Percentiles rank a stretch among this genome's conserved stretches.
Evolutionary conservation across 1,284 basidiomycete species (phyloP).

Genomic region (Cryptococcus floricola): DNA sequence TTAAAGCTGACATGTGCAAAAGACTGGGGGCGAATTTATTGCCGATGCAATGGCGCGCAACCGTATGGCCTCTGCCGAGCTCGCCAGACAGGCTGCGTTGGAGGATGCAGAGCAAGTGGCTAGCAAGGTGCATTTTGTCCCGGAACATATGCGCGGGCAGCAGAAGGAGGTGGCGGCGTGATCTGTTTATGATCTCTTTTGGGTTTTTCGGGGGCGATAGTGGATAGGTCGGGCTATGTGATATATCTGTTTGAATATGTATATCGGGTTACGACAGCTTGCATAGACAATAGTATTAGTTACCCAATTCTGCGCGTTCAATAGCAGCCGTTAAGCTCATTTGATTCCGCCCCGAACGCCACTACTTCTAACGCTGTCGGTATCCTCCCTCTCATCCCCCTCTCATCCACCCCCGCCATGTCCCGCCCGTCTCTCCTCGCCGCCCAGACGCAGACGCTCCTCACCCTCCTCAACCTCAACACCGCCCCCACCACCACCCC

Average conservation of each 20-base stretch:
- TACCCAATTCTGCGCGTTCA: no score
- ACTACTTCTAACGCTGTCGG: no score
- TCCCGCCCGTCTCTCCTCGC: conserved; percentile 50
- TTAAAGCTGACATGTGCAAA: background rate
- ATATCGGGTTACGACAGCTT: no score
- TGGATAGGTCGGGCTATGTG: no score
- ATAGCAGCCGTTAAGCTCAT: no score
- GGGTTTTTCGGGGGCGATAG: no score
- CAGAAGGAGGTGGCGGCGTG: no score
- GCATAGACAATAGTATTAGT: no score
- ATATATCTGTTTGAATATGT: no score
- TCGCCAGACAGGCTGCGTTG: conserved; percentile 19
- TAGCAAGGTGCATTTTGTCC: conserved; percentile 27
- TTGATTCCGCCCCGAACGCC: no score
- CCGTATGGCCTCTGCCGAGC: conserved; percentile 32
- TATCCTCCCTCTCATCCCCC: background rate
- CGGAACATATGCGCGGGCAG: conserved; percentile 17
- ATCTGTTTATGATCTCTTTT: no score
- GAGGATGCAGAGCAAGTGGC: conserved; percentile 17
- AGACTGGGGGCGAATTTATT: conserved; percentile 35
- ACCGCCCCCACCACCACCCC: conserved; percentile 34
- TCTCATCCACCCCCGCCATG: conserved; percentile 17
- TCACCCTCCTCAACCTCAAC: conserved; percentile 54
- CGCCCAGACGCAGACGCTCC: conserved; percentile 51
- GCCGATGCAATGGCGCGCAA: conserved; percentile 28